Percentiles rank a stretch among this genome's conserved stretches.
These are phyloP conservation scores for Pyrenula massariospora DNA, from an alignment of 495 filamentous ascomycete genomes.

Conservation along the genomic window DNA sequence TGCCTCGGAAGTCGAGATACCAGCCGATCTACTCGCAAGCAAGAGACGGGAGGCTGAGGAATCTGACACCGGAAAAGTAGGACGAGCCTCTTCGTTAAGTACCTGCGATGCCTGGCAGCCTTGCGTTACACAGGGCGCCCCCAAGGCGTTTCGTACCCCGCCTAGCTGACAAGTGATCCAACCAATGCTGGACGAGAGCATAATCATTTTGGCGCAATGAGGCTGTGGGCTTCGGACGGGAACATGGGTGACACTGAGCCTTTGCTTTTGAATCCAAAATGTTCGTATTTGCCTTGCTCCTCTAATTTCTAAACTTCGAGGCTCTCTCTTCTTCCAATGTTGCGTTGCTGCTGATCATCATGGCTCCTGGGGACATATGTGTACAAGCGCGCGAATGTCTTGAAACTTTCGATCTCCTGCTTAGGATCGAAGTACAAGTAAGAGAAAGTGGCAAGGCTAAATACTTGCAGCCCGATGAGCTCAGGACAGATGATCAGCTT, in stretches of 20 bases:
- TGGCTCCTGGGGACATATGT: background rate
- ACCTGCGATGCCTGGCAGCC: background rate
- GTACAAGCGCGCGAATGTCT: constrained; percentile 1
- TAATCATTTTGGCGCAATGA: background rate
- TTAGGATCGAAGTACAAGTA: background rate
- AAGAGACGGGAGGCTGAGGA: background rate
- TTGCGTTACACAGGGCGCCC: background rate
- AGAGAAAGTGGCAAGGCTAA: background rate
- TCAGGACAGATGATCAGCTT: constrained; percentile 7
- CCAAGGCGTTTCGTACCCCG: background rate
- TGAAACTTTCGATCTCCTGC: constrained; percentile 1
- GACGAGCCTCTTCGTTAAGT: background rate
- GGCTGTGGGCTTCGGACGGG: background rate
- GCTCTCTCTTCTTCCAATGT: background rate
- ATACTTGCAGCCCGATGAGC: constrained; percentile 2
- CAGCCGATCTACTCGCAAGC: background rate
- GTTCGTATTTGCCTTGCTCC: background rate
- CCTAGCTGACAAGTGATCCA: background rate
- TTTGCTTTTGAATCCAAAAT: background rate
- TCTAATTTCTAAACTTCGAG: background rate
- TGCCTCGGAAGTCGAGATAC: background rate
- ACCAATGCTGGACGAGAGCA: background rate
- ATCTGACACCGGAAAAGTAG: background rate
- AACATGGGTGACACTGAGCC: background rate
- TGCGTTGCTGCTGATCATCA: background rate